These are phyloP conservation scores for Tilletiaria anomala DNA, from an alignment of 1,284 basidiomycete genomes.

Conservation along the genomic window DNA sequence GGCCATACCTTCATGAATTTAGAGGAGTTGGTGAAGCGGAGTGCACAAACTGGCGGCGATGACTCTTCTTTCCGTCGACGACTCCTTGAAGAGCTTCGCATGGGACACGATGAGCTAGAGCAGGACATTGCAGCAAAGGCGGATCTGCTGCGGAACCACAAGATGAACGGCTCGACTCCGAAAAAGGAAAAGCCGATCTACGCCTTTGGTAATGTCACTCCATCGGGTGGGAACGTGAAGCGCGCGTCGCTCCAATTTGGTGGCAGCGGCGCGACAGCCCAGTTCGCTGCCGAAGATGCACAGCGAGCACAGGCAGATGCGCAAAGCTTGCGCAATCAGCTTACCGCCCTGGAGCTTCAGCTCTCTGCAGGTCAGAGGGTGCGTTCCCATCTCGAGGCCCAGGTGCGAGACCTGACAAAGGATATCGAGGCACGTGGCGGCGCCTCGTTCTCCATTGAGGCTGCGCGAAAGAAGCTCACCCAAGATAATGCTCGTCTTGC, in stretches of 20 bases:
- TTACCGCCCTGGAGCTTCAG: too few relatives aligned
- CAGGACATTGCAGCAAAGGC: constrained; percentile 31
- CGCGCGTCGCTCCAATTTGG: neutral
- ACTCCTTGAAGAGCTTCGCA: constrained; percentile 55
- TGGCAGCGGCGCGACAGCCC: neutral
- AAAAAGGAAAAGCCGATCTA: constrained; percentile 14
- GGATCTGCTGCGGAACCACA: constrained; percentile 20
- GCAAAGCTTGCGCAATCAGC: too few relatives aligned
- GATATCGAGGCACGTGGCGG: constrained; percentile 53
- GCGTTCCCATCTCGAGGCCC: too few relatives aligned
- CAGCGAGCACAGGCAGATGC: neutral
- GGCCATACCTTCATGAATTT: constrained; percentile 31
- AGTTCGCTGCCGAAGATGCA: constrained; percentile 1
- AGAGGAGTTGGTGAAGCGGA: constrained; percentile 22
- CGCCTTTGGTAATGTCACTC: constrained; percentile 12
- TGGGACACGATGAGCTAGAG: constrained; percentile 33
- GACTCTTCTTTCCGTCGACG: constrained; percentile 54
- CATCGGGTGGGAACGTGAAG: neutral
- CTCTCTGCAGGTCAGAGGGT: too few relatives aligned
- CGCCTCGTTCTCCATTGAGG: constrained; percentile 52
- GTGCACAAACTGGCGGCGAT: constrained; percentile 9
- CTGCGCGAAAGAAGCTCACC: constrained; percentile 48
- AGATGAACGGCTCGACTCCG: constrained; percentile 2
- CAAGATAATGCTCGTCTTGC: constrained; percentile 50
- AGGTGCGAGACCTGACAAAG: too few relatives aligned